Evolutionary conservation across 192 early-diverging fungal species (phyloP), one percentile per base, ranked within the genome.

Genomic region (Haplosporangium gracile): DNA sequence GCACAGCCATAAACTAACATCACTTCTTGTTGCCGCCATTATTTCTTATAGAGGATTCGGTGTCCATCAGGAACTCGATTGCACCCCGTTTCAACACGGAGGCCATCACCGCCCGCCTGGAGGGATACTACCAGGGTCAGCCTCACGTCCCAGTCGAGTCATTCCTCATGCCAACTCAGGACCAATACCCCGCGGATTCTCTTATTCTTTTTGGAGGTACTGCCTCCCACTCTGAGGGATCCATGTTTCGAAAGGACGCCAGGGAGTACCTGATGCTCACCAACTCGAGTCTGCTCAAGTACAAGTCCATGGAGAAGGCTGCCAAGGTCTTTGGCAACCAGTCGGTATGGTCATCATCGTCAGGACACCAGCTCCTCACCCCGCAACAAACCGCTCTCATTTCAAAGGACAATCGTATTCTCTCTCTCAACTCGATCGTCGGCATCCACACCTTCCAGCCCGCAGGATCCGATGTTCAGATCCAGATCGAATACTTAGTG

Each of bases 281-380:
- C 34, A 86, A 86, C 72, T 80, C 84, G 2, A 81, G 75, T 68
- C 72, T 86, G 3, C 84, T 86, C 55, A 81, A 76, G 40, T 86
- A 81, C 72, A 86, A 86, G 74, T 70, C 75, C n/a, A 86, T 86
- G 84, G 84, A 86, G 43, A 86, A 86, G 53, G 84, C 84, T 20
- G 40, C 79, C 79, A 86, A 86, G 53, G 57, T 86, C 63, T 86
- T 86, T 75, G 84, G 84, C 20, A 86, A 86, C 26, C 84, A 86
- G 38, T 86, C 84, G 24, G 68, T 86, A 0, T 86, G 84, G 84
- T 77, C 84, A 18, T 86, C 84, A 2, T 32, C 79, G 18, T 73
- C 84, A 29, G 84, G 84, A 15, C 78, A 86, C 75, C 84, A 86
- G 36, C 68, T 86, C 29, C 53, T 86, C 20, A 86, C 84, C 1